Base-by-base conservation (phyloP, 306 rosid genomes). In the Vigna radiata region DNA sequence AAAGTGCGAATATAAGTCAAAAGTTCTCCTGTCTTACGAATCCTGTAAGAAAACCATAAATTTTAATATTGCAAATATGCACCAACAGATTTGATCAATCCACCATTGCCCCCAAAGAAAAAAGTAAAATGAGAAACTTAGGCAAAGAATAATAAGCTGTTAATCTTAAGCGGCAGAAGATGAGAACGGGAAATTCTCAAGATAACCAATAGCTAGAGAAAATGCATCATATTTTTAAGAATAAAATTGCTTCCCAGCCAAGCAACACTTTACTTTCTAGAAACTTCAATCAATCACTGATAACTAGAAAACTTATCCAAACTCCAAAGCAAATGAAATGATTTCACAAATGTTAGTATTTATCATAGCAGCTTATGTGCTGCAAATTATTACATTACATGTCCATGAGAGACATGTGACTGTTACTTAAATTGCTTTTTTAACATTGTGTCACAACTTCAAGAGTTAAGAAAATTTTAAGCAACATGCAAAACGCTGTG, bases 11-110 rank as follows among this genome's bases (percentile, higher is more conserved):
- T 92, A 87, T 87, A 63, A 39, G 89, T 87, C 84, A 94, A 80
- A 80, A 94, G 91, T 87, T 94, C 98, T 49, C 92, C 93, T 0
- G 97, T 94, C 88, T 83, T 92, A 69, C 95, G 90, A 82, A 94
- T 89, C 88, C 98, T 94, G 80, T 47, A 29, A 76, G 53, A 69
- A 77, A 23, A 41, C 9, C 58, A 54, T n/a, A 76, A 43, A 29
- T 53, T 27, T 29, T 49, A 31, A 36, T 60, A 59, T 78, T n/a
- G 9, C 50, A 44, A 68, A 76, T 41, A 58, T 10, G 56, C 14
- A 64, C 23, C 17, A 27, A 50, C 21, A 71, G 70, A 69, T 69
- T 78, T 56, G 48, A 79, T 76, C 46, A 47, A 59, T 18, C 67
- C 68, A 70, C n/a, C 36, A 49, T 53, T 41, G 39, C 15, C 33